Percentiles rank a stretch among this genome's conserved stretches.
These are phyloP conservation scores for Alternaria consortialis DNA, from an alignment of 2,329 filamentous ascomycete genomes.

Conservation along the genomic window DNA sequence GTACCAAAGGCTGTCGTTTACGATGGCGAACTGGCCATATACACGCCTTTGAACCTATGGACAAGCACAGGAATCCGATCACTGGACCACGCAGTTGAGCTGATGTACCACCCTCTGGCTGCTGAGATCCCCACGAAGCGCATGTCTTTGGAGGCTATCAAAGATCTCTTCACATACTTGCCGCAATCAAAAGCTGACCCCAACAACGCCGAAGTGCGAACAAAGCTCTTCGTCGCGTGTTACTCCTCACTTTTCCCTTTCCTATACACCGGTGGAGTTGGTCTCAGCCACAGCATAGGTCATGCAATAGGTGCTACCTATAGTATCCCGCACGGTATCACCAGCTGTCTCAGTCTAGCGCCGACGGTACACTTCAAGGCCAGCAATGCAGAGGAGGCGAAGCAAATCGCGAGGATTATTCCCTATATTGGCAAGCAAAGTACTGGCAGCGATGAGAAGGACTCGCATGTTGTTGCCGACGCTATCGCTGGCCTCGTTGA, in stretches of 20 bases:
- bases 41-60: conserved; percentile 62
- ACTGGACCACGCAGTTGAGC: conserved; percentile 65
- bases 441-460: conserved; percentile 55
- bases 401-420: conserved; percentile 58
- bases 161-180: conserved; percentile 62
- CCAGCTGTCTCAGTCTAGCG: conserved; percentile 62
- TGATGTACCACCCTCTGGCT: conserved; percentile 63
- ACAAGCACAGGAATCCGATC: conserved; percentile 63
- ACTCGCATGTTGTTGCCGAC: conserved; percentile 56
- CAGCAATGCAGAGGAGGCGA: conserved; percentile 56
- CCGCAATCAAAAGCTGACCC: conserved; percentile 60
- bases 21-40: conserved; percentile 60
- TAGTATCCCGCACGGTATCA: conserved; percentile 65
- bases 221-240: conserved; percentile 62
- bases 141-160: conserved; percentile 58
- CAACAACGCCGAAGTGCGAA: conserved; percentile 59
- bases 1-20: conserved; percentile 61
- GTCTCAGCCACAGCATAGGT: conserved; percentile 59
- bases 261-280: conserved; percentile 61
- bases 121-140: conserved; percentile 60
- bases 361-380: conserved; percentile 64
- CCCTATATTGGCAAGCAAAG: conserved; percentile 56
- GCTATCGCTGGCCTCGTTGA: conserved; percentile 58
- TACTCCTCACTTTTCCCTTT: conserved; percentile 60
- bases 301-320: conserved; percentile 66